These are phyloP conservation scores for Fusarium staphyleae DNA, from an alignment of 2,329 filamentous ascomycete species.

Conservation along the genomic window DNA sequence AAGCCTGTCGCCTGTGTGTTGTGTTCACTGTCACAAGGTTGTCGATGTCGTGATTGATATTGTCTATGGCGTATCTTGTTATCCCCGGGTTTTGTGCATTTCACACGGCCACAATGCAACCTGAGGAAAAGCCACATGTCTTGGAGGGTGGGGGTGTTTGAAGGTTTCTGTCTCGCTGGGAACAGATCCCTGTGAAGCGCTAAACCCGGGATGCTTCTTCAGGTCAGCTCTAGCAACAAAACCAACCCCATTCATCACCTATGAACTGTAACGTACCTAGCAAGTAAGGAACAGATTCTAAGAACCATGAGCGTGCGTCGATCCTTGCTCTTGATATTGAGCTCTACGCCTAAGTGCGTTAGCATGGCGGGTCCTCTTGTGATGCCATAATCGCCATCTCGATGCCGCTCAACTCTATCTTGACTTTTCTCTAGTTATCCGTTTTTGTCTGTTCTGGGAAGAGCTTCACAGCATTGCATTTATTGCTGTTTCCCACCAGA, in stretches of 20 bases:
- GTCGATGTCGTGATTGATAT: conserved; percentile 39
- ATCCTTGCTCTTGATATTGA: conserved; percentile 31
- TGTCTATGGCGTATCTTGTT: conserved; percentile 31
- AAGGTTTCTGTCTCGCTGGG: background rate
- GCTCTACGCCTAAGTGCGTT: conserved; percentile 34
- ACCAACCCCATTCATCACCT: conserved; percentile 19
- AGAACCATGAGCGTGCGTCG: conserved; percentile 27
- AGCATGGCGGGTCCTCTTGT: conserved; percentile 35
- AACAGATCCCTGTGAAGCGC: background rate
- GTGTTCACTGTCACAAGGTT: background rate
- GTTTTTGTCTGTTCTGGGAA: conserved; percentile 6
- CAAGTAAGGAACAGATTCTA: conserved; percentile 19
- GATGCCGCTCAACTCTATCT: conserved; percentile 28
- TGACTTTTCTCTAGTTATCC: conserved; percentile 22
- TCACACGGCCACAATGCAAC: conserved; percentile 26
- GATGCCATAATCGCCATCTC: conserved; percentile 36
- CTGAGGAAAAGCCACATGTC: conserved; percentile 13
- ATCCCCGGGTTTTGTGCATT: conserved; percentile 6
- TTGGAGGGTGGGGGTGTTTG: conserved; percentile 14
- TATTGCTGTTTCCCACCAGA: background rate
- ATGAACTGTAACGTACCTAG: conserved; percentile 14
- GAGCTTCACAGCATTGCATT: conserved; percentile 13
- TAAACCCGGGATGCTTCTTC: conserved; percentile 9
- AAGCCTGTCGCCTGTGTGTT: conserved; percentile 8
- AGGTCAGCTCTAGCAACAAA: conserved; percentile 10